Conservation (phyloP, 2,329 filamentous ascomycete species). For the Paramyrothecium roridum region DNA sequence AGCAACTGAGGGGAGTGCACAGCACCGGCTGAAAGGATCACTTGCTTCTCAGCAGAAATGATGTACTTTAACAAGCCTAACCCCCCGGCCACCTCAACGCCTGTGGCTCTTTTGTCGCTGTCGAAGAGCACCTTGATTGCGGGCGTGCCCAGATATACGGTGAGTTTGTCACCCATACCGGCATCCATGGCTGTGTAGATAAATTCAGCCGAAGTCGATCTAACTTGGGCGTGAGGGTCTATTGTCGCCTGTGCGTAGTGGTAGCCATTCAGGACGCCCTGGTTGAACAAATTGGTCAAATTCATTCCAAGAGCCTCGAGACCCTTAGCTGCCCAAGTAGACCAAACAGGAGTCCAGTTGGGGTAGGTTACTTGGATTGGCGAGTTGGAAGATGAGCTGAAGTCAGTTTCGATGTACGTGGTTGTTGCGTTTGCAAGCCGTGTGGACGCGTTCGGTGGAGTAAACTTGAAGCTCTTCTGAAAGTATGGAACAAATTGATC, state of each 20-base stretch:
- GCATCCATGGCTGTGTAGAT: conserved; percentile 19
- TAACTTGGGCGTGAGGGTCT: conserved; percentile 12
- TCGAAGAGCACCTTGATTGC: conserved; percentile 44
- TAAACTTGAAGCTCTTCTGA: conserved; percentile 20
- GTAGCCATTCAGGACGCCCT: conserved; percentile 19
- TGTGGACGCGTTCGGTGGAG: conserved; percentile 14
- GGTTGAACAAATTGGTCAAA: conserved; percentile 13
- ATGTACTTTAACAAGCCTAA: no score
- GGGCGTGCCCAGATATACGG: conserved; percentile 35
- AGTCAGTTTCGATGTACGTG: conserved; percentile 20
- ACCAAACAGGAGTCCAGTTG: conserved; percentile 18
- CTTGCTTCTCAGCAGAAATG: conserved; percentile 6
- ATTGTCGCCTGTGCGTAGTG: conserved; percentile 16
- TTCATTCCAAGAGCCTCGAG: conserved; percentile 22
- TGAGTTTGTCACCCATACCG: conserved; percentile 20
- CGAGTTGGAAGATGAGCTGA: conserved; percentile 16
- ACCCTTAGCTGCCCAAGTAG: conserved; percentile 15
- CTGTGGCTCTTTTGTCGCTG: conserved; percentile 31
- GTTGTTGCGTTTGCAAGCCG: conserved; percentile 16
- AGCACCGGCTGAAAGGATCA: conserved; percentile 10
- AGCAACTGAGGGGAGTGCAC: conserved; percentile 33
- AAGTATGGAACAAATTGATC: conserved; percentile 22
- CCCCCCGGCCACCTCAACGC: conserved; percentile 25
- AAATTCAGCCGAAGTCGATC: conserved; percentile 21
- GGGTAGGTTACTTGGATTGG: conserved; percentile 19